Evolutionary conservation across 805 yeast genomes (phyloP).

Genomic region (Candida mattraensis): DNA sequence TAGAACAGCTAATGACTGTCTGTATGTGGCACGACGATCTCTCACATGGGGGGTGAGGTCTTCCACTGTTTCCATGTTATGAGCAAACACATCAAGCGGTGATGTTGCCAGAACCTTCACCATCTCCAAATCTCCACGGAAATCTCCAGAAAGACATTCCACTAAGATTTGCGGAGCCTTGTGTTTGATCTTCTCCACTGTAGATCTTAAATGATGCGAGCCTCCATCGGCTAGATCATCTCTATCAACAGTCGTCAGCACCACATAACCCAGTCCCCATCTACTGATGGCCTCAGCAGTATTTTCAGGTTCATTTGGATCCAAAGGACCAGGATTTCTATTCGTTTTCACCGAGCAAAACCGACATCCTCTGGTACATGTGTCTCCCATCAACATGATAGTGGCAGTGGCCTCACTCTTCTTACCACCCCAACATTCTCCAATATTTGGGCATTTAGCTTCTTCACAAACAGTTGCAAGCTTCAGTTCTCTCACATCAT

Average conservation of each 20-base stretch:
- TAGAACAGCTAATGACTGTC: conserved; percentile 80
- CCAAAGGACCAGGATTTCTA: conserved; percentile 83
- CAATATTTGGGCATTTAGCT: conserved; percentile 98
- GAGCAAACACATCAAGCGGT: conserved; percentile 96
- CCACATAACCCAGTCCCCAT: conserved; percentile 99
- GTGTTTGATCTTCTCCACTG: conserved; percentile 78
- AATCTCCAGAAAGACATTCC: conserved; percentile 94
- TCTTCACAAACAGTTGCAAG: conserved; percentile 97
- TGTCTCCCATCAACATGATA: conserved; percentile 96
- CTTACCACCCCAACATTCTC: conserved; percentile 99
- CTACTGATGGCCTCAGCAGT: conserved; percentile 96
- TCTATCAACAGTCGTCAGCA: conserved; percentile 94
- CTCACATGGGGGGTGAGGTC: conserved; percentile 91
- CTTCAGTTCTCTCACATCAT: conserved; percentile 84
- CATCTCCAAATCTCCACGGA: conserved; percentile 83
- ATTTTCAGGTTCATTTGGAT: conserved; percentile 95
- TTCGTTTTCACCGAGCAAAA: conserved; percentile 96
- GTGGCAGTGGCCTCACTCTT: conserved; percentile 95
- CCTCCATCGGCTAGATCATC: conserved; percentile 96
- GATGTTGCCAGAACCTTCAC: conserved; percentile 77
- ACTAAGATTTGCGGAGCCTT: conserved; percentile 91
- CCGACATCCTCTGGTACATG: conserved; percentile 99
- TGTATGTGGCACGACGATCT: conserved; percentile 94
- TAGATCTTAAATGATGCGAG: conserved; percentile 82
- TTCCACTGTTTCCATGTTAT: conserved; percentile 95